Conservation (phyloP, 108 stramenopile species). For the Fistulifera pelliculosa region DNA sequence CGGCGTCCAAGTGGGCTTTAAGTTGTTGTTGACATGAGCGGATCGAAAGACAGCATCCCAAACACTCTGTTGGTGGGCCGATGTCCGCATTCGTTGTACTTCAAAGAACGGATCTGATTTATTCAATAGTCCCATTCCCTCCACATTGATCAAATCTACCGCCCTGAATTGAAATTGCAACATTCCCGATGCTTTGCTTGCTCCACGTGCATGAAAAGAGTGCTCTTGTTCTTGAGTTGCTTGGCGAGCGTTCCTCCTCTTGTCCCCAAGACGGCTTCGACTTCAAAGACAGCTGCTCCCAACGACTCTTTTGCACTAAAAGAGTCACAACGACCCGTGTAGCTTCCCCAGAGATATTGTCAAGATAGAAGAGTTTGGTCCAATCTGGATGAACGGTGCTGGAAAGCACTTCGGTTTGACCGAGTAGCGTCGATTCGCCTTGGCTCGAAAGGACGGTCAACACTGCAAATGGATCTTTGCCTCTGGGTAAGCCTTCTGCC, state of each 20-base stretch:
- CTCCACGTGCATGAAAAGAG: conserved; percentile 17
- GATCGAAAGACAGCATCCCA: conserved; percentile 28
- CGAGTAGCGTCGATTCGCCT: conserved; percentile 34
- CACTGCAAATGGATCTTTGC: conserved; percentile 41
- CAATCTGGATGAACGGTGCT: conserved; percentile 40
- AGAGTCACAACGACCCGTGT: conserved; percentile 17
- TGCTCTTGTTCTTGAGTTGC: conserved; percentile 41
- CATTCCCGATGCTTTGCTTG: neutral
- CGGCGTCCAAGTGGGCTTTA: conserved; percentile 34
- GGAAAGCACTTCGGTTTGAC: conserved; percentile 60
- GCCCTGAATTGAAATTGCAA: conserved; percentile 24
- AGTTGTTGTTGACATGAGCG: conserved; percentile 24
- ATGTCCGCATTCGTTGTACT: conserved; percentile 19
- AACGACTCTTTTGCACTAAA: conserved; percentile 28
- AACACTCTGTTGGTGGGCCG: conserved; percentile 10
- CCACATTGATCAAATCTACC: conserved; percentile 32
- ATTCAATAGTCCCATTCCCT: conserved; percentile 15
- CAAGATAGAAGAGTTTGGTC: conserved; percentile 32
- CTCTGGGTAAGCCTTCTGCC: neutral
- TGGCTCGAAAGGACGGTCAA: conserved; percentile 36
- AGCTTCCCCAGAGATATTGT: conserved; percentile 32
- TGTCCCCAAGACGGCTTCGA: conserved; percentile 49
- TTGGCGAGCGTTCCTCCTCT: conserved; percentile 47
- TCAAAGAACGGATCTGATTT: conserved; percentile 46
- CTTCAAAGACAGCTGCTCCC: conserved; percentile 58